A percentile compares a stretch with the other conserved stretches of the same genome.
phyloP scores from a whole-genome alignment of 2,329 filamentous ascomycete genomes.

The Capronia coronata region DNA sequence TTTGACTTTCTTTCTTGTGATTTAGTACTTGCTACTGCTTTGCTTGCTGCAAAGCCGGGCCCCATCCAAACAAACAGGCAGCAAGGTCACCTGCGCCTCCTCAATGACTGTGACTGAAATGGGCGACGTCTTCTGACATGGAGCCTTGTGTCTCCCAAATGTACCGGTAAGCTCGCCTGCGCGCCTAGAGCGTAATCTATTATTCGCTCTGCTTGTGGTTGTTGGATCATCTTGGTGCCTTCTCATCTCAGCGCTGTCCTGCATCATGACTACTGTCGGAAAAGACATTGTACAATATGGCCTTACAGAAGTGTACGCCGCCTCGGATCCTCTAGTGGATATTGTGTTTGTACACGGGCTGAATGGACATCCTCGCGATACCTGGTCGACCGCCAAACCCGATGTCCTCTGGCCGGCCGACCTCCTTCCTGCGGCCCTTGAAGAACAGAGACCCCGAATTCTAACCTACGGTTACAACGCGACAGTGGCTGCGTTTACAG shows the following conservation, averaged over 20 bases:
- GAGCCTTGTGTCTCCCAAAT: conserved; percentile 2
- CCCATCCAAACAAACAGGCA: conserved; percentile 11
- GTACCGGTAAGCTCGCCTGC: conserved; percentile 12
- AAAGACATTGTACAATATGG: conserved; percentile 36
- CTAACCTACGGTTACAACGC: conserved; percentile 71
- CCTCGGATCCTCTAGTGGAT: conserved; percentile 38
- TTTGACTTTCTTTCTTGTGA: conserved; percentile 11
- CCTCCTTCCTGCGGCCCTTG: conserved; percentile 57
- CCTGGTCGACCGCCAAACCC: conserved; percentile 53
- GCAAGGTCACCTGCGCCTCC: conserved; percentile 18
- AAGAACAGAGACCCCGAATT: conserved; percentile 54
- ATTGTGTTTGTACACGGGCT: conserved; percentile 66
- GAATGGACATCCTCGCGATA: conserved; percentile 57
- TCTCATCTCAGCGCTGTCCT: neutral
- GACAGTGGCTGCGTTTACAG: conserved; percentile 49
- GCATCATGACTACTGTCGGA: conserved; percentile 11
- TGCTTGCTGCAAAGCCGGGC: neutral
- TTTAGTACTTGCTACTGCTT: neutral
- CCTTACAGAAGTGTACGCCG: conserved; percentile 38
- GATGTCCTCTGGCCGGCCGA: conserved; percentile 64
- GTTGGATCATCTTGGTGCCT: conserved; percentile 1
- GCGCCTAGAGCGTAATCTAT: too few relatives aligned
- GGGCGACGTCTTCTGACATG: conserved; percentile 4
- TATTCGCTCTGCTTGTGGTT: neutral
- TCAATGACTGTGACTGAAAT: conserved; percentile 8